Percentiles rank a stretch among this genome's conserved stretches.
phyloP scores from a whole-genome alignment of 2,329 filamentous ascomycete species.

The Drechslerella coelobrocha region DNA sequence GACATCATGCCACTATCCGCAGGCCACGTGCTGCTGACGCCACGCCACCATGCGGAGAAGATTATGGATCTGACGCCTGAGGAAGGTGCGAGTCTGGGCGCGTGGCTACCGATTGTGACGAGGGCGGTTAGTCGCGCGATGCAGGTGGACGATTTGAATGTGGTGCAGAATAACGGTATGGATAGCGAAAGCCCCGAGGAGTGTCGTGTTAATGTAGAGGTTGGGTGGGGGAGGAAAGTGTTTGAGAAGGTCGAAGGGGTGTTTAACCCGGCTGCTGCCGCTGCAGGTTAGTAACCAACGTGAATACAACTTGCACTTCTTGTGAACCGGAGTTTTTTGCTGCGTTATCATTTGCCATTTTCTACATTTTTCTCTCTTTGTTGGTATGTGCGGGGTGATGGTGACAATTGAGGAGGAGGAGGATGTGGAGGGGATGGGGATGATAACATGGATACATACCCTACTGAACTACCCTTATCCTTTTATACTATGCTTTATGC shows the following conservation, averaged over 20 bases:
- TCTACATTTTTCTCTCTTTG: background rate
- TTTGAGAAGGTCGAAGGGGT: constrained; percentile 47
- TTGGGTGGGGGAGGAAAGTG: constrained; percentile 47
- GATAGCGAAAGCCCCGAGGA: constrained; percentile 50
- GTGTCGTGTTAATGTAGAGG: constrained; percentile 34
- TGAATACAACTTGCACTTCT: background rate
- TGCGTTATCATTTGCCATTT: background rate
- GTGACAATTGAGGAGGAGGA: too few species aligned
- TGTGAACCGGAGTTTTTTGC: too few species aligned
- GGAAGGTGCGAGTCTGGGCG: constrained; percentile 72
- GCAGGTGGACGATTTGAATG: constrained; percentile 85
- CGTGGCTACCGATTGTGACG: constrained; percentile 74
- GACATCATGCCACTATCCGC: constrained; percentile 87
- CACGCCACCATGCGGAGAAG: constrained; percentile 77
- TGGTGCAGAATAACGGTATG: constrained; percentile 89
- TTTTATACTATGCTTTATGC: constrained; percentile 3
- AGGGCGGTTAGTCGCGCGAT: constrained; percentile 72
- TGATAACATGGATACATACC: background rate
- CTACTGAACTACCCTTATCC: too few species aligned
- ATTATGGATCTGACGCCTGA: constrained; percentile 71
- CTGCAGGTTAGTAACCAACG: constrained; percentile 19
- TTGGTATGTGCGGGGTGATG: background rate
- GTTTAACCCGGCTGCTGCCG: constrained; percentile 19
- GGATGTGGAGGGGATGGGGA: background rate
- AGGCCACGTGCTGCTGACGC: constrained; percentile 83